Evolutionary conservation across 306 rosid genomes (phyloP).

Genomic region (Prunus fruticosa): DNA sequence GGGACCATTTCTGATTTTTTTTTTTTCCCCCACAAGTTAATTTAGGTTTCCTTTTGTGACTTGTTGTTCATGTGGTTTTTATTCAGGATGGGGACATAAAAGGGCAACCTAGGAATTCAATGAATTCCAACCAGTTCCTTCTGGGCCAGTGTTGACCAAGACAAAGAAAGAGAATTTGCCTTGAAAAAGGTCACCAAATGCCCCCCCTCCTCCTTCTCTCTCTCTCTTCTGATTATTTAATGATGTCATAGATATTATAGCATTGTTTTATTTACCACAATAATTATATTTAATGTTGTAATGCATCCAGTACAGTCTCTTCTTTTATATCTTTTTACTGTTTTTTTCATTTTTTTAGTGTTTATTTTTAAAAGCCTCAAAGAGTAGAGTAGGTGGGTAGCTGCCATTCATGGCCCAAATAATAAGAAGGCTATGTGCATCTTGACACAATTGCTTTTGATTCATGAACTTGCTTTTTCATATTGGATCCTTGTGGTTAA

Average conservation of each 20-base stretch:
- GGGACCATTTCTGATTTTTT: not conserved
- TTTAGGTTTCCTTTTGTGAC: constrained; percentile 21
- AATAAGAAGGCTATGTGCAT: not conserved
- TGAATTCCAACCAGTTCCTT: constrained; percentile 25
- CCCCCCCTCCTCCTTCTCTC: not conserved
- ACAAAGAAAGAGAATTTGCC: constrained; percentile 14
- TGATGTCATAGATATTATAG: not conserved
- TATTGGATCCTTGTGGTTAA: not conserved
- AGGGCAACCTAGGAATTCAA: constrained; percentile 55
- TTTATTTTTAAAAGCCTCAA: not conserved
- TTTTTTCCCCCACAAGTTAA: not conserved
- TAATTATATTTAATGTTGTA: no score
- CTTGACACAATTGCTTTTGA: not conserved
- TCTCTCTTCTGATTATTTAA: not conserved
- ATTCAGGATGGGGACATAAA: constrained; percentile 26
- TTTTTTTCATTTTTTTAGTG: not conserved
- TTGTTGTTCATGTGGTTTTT: constrained; percentile 29
- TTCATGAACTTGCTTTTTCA: not conserved
- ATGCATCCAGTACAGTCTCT: not conserved
- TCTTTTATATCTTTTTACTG: not conserved
- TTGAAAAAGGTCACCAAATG: constrained; percentile 21
- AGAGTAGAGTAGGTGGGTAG: not conserved
- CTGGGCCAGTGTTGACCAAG: constrained; percentile 36
- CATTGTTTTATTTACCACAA: not conserved
- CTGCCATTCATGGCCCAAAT: not conserved